phyloP scores from a whole-genome alignment of 345 rosid species.

The Turnera subulata region DNA sequence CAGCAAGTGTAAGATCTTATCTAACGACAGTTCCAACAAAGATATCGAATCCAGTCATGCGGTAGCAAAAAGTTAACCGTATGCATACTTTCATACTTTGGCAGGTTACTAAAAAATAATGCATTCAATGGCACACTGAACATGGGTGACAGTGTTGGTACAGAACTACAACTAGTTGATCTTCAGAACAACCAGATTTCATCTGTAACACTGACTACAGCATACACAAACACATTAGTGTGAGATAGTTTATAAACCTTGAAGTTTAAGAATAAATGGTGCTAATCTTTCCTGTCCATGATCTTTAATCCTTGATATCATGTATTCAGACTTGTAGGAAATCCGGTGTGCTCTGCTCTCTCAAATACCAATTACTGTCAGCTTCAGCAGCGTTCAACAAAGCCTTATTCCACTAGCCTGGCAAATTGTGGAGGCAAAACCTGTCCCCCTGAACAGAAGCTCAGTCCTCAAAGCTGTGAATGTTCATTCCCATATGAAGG shows the following conservation, averaged over 20 bases:
- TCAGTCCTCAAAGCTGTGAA: constrained; percentile 91
- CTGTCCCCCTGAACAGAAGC: constrained; percentile 62
- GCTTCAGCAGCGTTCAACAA: constrained; percentile 45
- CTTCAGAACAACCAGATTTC: constrained; percentile 73
- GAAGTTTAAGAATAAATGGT: neutral
- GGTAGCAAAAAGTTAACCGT: constrained; percentile 4
- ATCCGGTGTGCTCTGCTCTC: constrained; percentile 73
- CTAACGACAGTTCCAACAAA: neutral
- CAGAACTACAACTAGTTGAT: constrained; percentile 62
- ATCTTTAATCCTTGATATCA: constrained; percentile 10
- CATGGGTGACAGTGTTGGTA: constrained; percentile 51
- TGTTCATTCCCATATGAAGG: constrained; percentile 90
- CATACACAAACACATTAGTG: constrained; percentile 56
- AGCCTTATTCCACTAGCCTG: constrained; percentile 69
- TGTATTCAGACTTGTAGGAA: constrained; percentile 70
- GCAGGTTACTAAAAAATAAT: constrained; percentile 73
- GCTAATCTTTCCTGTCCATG: neutral
- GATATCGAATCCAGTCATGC: neutral
- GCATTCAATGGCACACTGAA: constrained; percentile 55
- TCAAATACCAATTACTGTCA: constrained; percentile 71
- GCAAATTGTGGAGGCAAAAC: constrained; percentile 63
- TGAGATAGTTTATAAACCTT: constrained; percentile 24
- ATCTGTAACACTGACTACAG: constrained; percentile 48
- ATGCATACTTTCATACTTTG: constrained; percentile 9
- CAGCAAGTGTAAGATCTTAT: constrained; percentile 86